A percentile compares a stretch with the other conserved stretches of the same genome.
These are phyloP conservation scores for Jackrogersella minutella DNA, from an alignment of 495 filamentous ascomycete genomes.

Conservation along the genomic window DNA sequence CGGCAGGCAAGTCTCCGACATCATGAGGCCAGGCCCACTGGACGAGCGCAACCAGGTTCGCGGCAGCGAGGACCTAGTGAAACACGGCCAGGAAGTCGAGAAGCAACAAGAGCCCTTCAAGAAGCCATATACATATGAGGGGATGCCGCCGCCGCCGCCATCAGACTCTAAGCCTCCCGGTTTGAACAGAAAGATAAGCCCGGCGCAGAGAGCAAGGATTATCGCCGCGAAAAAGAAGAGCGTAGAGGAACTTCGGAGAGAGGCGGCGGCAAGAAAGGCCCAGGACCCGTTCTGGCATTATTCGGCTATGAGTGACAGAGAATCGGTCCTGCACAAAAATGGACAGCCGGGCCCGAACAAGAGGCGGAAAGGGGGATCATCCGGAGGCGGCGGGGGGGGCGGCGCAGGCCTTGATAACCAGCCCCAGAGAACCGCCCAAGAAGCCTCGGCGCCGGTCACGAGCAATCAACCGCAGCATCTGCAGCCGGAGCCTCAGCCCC, in stretches of 20 bases:
- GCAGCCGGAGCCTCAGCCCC: no score
- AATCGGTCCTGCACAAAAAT: background rate
- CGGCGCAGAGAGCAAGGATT: background rate
- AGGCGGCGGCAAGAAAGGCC: background rate
- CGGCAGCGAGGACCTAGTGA: background rate
- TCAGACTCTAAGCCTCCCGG: background rate
- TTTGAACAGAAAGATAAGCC: background rate
- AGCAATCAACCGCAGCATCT: no score
- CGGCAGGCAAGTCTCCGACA: conserved; percentile 6
- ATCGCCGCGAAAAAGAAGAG: background rate
- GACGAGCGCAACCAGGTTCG: conserved; percentile 6
- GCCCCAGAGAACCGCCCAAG: no score
- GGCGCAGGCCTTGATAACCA: no score
- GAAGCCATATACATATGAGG: background rate
- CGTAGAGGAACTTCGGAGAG: background rate
- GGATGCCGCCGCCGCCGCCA: background rate
- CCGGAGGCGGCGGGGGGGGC: no score
- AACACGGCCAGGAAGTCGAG: background rate
- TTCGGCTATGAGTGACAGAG: background rate
- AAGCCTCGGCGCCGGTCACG: no score
- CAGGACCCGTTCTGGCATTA: conserved; percentile 9
- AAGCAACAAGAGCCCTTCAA: background rate
- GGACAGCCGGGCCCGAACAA: background rate
- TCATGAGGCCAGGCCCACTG: background rate
- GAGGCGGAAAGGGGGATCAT: no score